These are phyloP conservation scores for Lactarius trivialis DNA, from an alignment of 768 basidiomycete genomes.

Conservation along the genomic window DNA sequence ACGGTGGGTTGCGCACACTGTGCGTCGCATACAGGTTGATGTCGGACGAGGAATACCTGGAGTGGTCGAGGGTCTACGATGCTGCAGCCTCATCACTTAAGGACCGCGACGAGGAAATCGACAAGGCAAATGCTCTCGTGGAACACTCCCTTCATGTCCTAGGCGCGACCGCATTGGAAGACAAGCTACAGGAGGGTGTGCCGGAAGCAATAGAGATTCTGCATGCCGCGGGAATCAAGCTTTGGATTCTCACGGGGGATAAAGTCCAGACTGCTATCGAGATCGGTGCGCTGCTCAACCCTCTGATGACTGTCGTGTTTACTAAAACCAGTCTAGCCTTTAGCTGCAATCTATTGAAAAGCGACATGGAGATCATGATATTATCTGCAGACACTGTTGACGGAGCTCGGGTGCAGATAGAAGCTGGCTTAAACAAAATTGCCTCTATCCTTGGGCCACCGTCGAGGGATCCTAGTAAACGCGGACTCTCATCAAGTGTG, in stretches of 20 bases:
- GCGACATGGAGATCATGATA: slow-evolving; percentile 96
- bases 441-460: slow-evolving; percentile 80
- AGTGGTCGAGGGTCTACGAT: slow-evolving; percentile 78
- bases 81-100: slow-evolving; percentile 68
- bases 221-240: slow-evolving; percentile 90
- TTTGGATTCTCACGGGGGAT: slow-evolving; percentile 98
- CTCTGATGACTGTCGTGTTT: not conserved
- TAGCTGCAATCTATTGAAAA: slow-evolving; percentile 91
- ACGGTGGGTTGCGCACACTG: slow-evolving; percentile 84
- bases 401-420: slow-evolving; percentile 76
- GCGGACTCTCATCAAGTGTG: slow-evolving; percentile 60
- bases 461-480: slow-evolving; percentile 47
- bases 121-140: slow-evolving; percentile 76
- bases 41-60: slow-evolving; percentile 74
- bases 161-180: slow-evolving; percentile 93
- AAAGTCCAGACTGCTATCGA: slow-evolving; percentile 98
- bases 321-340: slow-evolving; percentile 42
- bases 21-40: slow-evolving; percentile 81
- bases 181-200: slow-evolving; percentile 95
- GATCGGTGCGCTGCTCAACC: slow-evolving; percentile 47
- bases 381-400: slow-evolving; percentile 76
- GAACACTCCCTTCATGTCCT: slow-evolving; percentile 81
- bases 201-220: slow-evolving; percentile 92
- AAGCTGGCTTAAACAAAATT: slow-evolving; percentile 91
- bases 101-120: slow-evolving; percentile 87